Evolutionary conservation across 2,329 filamentous ascomycete species (phyloP), one percentile per base, ranked within the genome.

Genomic region (Zalaria obscura): DNA sequence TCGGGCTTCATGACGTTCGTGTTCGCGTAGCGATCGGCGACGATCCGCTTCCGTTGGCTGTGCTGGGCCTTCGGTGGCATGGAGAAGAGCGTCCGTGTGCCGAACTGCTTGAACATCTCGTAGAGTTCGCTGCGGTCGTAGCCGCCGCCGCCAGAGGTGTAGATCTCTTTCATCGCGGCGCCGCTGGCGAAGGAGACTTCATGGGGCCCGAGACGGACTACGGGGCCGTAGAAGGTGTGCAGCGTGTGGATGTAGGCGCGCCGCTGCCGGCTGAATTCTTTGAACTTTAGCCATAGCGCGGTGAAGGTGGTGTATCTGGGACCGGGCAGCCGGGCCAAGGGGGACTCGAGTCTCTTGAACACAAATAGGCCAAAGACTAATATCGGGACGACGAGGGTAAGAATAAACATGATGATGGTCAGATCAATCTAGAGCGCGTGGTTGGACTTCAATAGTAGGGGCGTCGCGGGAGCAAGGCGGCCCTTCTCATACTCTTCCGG

Each of bases 231-330:
- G 32, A 40, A 40, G 7, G 51, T 36, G 47, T 66, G 62, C 1
- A 66, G 50, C 4, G 43, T 39, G 41, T 65, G 53, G 27, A 66
- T 58, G 47, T 62, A 61, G 40, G 60, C 55, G 39, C 62, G 55
- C 2, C 62, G 53, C 5, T 58, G 55, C 2, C 62, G 59, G 4
- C 48, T 51, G 9, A 63, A 48, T 11, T 63, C 57, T 5, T 58
- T 54, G 8, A 53, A 50, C 44, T 64, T 64, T 18, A 66, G 51
- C 3, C 43, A 48, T 3, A 56, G 36, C 6, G 48, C 47, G 6
- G 52, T 57, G 40, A 50, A 48, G 31, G 40, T 44, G 2, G 51
- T 45, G 32, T 51, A 43, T 40, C 44, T 48, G 27, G 56, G 56
- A 9, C 56, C 56, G 3, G 56, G 56, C 7, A 58, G 29, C 7